Evolutionary conservation across 2,329 filamentous ascomycete genomes (phyloP), one percentile per base, ranked within the genome.

Genomic region (Diaporthe humulicola): DNA sequence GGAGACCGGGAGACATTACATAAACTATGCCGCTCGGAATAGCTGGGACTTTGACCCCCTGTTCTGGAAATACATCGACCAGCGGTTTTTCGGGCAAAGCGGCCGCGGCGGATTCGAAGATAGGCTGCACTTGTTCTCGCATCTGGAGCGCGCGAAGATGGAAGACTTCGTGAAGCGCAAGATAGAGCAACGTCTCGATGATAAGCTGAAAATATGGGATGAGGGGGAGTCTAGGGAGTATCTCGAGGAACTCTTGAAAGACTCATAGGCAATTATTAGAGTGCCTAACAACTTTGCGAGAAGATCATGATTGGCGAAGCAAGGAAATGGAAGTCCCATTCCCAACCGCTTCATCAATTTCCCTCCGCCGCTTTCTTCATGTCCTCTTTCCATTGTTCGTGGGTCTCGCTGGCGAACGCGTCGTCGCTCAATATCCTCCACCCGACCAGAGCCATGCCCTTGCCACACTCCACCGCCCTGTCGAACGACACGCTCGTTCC

Each of bases 401-500:
- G 76, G 22, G 82, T 73, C 5, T 76, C 75, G 6, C 74, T 56
- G 1, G 79, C 78, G 56, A 81, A 78, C 15, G 10, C 57, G 3
- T 79, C 78, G 50, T 81, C 78, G 0, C 52, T 76, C 19, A 82
- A 58, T 8, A 84, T 78, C 50, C 74, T 79, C 78, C 81, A 82
- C 1, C 73, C 81, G 1, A 82, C 80, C n/a, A 76, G 52, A 8
- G 83, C 83, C 80, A 84, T 81, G 17, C 80, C 83, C 73, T 78
- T 80, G 1, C 81, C 82, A 60, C 82, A 83, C 52, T 79, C 80
- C 36, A 83, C 40, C 4, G 83, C 82, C 57, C 82, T 79, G 33
- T 81, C 73, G 58, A 83, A 83, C 1, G 82, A 79, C 30, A 86
- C 82, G 0, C 81, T 75, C 0, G 83, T 85, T 17, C 82, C 84